Percentiles rank a stretch among this genome's conserved stretches.
Conservation (phyloP, 208 protist species). For the Porcisia hertigi region DNA sequence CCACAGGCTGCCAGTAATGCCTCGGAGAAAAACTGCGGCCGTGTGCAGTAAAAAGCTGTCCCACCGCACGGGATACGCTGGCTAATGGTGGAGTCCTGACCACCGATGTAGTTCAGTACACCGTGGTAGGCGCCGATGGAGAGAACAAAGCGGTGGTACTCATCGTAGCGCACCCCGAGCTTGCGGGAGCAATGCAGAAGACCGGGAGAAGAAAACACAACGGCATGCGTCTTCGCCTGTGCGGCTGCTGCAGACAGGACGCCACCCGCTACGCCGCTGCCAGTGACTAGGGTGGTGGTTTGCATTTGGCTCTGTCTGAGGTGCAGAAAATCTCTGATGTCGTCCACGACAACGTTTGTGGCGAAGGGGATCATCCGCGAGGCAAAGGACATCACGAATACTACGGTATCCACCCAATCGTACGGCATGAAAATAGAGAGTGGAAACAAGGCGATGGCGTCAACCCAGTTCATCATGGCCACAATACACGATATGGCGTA, state of each 20-base stretch:
- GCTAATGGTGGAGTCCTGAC: constrained; percentile 47
- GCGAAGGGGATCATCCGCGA: constrained; percentile 46
- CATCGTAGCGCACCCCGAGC: constrained; percentile 25
- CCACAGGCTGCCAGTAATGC: constrained; percentile 36
- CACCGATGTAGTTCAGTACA: constrained; percentile 56
- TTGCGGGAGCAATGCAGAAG: constrained; percentile 50
- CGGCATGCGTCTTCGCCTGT: constrained; percentile 32
- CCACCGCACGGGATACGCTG: constrained; percentile 49
- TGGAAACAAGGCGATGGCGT: constrained; percentile 62
- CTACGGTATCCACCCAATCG: constrained; percentile 47
- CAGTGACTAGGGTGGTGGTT: constrained; percentile 44
- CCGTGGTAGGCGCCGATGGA: constrained; percentile 47
- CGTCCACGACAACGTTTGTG: constrained; percentile 21
- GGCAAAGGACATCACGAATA: constrained; percentile 59
- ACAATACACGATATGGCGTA: constrained; percentile 56
- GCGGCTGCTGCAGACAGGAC: constrained; percentile 46
- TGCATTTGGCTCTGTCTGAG: constrained; percentile 6
- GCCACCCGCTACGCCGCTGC: constrained; percentile 53
- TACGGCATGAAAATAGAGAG: constrained; percentile 67
- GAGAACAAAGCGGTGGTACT: constrained; percentile 59
- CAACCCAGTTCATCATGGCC: constrained; percentile 57
- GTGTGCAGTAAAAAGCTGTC: constrained; percentile 36
- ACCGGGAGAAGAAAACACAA: constrained; percentile 65
- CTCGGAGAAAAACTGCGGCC: constrained; percentile 45
- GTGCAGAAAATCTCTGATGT: constrained; percentile 31